Percentiles rank a stretch among this genome's conserved stretches.
These are phyloP conservation scores for Fusarium algeriense DNA, from an alignment of 2,329 filamentous ascomycete species.

Conservation along the genomic window DNA sequence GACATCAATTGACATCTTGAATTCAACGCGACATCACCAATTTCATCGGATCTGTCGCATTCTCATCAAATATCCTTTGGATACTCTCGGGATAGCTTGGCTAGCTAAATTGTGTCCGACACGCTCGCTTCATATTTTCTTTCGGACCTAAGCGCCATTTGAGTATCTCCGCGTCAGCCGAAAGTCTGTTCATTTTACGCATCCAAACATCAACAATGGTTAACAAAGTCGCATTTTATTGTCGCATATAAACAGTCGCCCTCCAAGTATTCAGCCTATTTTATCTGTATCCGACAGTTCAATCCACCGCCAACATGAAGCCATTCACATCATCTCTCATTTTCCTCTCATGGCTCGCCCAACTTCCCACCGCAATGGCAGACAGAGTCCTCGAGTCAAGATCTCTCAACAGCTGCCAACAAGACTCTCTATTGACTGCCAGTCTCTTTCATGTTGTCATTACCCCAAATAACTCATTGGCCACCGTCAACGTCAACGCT, in stretches of 20 bases:
- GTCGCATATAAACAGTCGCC: neutral
- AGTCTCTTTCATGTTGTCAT: conserved; percentile 88
- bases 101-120: neutral
- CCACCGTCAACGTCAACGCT: conserved; percentile 80
- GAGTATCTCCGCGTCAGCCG: neutral
- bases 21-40: neutral
- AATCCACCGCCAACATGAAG: conserved; percentile 22
- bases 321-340: conserved; percentile 13
- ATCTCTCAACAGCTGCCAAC: conserved; percentile 86
- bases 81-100: neutral
- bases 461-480: conserved; percentile 78
- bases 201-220: conserved; percentile 19
- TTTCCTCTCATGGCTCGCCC: conserved; percentile 26
- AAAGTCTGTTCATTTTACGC: neutral
- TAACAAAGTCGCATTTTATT: neutral
- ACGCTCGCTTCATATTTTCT: conserved; percentile 11
- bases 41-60: neutral
- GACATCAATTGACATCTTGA: neutral
- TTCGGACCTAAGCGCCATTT: neutral
- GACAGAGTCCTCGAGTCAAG: conserved; percentile 80
- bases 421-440: conserved; percentile 85
- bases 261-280: too few relatives aligned
- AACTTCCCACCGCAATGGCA: conserved; percentile 56
- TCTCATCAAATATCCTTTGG: neutral
- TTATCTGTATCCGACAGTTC: neutral